A percentile compares a stretch with the other conserved stretches of the same genome.
Conservation (phyloP, 2,329 filamentous ascomycete genomes). For the Aspergillus calidoustus region DNA sequence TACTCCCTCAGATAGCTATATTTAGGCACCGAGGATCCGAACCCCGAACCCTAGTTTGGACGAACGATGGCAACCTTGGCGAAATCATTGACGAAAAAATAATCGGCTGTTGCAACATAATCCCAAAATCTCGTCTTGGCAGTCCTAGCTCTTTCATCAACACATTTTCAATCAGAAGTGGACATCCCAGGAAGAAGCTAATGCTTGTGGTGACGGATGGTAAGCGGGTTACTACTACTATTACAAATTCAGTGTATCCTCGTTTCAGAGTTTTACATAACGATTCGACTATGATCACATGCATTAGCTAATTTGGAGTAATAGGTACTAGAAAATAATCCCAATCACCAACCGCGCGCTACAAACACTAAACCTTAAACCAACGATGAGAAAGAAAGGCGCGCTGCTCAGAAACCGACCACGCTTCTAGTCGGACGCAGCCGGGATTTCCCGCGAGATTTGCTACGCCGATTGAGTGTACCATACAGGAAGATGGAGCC, state of each 20-base stretch:
- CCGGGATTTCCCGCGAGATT: background rate
- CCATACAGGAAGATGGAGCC: background rate
- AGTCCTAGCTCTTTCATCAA: no score
- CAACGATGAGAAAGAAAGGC: background rate
- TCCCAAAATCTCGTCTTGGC: no score
- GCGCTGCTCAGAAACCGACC: background rate
- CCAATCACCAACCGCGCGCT: background rate
- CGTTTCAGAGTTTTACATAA: background rate
- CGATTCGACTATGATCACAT: background rate
- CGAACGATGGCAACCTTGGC: background rate
- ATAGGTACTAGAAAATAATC: background rate
- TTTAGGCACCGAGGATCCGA: background rate
- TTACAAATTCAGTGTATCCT: background rate
- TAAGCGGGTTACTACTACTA: background rate
- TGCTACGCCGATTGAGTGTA: background rate
- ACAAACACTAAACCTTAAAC: constrained; percentile 14
- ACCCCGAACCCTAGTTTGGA: background rate
- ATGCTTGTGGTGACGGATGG: background rate
- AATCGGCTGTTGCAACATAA: no score
- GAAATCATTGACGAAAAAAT: no score
- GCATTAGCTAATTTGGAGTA: constrained; percentile 10
- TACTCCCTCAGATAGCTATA: background rate
- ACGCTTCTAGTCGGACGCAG: background rate
- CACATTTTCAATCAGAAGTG: no score
- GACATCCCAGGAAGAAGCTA: background rate